Percentiles rank a stretch among this genome's conserved stretches.
Evolutionary conservation across 345 rosid genomes (phyloP).

Genomic region (Trapa bicornis): DNA sequence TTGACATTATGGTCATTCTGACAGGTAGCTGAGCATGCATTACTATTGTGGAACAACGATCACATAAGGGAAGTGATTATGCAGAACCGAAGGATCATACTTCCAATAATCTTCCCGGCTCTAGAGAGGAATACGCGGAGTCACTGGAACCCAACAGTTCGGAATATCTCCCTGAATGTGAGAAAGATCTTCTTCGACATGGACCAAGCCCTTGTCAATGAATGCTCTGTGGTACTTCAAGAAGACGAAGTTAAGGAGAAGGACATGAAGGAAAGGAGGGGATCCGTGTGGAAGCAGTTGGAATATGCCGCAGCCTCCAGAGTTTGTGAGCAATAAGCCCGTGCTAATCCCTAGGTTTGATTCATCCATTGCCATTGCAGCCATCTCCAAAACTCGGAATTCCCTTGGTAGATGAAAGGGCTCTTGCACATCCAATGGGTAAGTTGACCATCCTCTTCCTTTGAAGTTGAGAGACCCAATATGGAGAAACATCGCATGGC

Average conservation of each 20-base stretch:
- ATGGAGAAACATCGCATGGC: background rate
- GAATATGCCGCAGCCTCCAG: constrained; percentile 57
- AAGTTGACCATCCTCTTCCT: background rate
- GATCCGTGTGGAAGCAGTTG: constrained; percentile 44
- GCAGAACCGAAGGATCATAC: constrained; percentile 39
- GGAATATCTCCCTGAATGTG: constrained; percentile 44
- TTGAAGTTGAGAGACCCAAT: background rate
- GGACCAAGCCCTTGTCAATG: constrained; percentile 43
- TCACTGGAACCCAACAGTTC: constrained; percentile 67
- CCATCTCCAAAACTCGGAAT: constrained; percentile 27
- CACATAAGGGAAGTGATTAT: constrained; percentile 53
- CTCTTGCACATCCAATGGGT: background rate
- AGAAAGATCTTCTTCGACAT: constrained; percentile 41
- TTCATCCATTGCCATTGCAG: constrained; percentile 34
- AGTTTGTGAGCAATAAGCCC: constrained; percentile 24
- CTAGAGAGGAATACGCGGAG: constrained; percentile 39
- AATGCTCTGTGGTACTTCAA: constrained; percentile 35
- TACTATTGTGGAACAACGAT: constrained; percentile 66
- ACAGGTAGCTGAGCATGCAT: constrained; percentile 71
- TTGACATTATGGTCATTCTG: background rate
- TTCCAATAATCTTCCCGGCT: constrained; percentile 52
- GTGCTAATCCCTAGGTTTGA: constrained; percentile 28
- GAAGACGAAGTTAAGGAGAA: constrained; percentile 34
- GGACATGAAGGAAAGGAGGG: constrained; percentile 24
- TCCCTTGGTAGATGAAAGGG: constrained; percentile 24